Conservation (phyloP, 441 rosid genomes). For the Populus hybrid region DNA sequence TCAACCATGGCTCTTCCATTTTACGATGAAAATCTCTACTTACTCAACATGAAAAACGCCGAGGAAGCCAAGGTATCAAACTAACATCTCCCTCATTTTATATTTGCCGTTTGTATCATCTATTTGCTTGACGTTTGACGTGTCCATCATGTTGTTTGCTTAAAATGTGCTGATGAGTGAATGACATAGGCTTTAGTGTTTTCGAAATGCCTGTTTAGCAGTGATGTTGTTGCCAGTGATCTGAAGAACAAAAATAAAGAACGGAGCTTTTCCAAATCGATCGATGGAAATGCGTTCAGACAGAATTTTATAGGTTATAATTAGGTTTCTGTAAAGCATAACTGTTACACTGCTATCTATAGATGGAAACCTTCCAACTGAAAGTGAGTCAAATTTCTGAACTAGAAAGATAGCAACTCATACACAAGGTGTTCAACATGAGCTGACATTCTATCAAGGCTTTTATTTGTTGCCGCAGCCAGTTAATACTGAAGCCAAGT, state of each 20-base stretch:
- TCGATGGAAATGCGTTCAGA: background rate
- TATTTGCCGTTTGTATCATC: background rate
- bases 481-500: background rate
- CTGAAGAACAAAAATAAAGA: background rate
- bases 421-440: background rate
- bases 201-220: background rate
- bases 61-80: slow-evolving; percentile 69
- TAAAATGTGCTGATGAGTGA: background rate
- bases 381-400: background rate
- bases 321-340: background rate
- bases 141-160: background rate
- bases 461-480: background rate
- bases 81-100: background rate
- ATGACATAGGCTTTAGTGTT: background rate
- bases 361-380: background rate
- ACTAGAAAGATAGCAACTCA: too few species aligned
- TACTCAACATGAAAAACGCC: slow-evolving; percentile 64
- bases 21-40: slow-evolving; percentile 64
- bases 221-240: background rate
- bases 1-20: slow-evolving; percentile 62
- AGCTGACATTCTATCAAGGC: background rate
- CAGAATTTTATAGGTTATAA: background rate
- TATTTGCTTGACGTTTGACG: background rate
- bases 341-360: background rate
- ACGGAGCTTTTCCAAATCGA: background rate